Percentiles rank a stretch among this genome's conserved stretches.
These are phyloP conservation scores for Cicer pinnatifidum DNA, from an alignment of 306 rosid genomes.

Conservation along the genomic window DNA sequence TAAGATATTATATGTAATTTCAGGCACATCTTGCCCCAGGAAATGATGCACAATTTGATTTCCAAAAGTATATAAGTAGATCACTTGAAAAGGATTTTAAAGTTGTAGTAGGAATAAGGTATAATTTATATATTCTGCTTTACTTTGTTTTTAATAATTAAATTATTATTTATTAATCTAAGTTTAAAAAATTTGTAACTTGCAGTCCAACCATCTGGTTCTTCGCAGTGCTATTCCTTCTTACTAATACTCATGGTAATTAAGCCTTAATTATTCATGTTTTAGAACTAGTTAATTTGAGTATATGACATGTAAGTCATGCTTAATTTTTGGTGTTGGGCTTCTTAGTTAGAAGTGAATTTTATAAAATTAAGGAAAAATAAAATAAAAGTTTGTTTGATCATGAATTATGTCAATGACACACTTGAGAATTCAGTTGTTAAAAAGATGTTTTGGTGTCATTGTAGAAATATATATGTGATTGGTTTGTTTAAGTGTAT, in stretches of 20 bases:
- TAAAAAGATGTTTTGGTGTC: too few relatives aligned
- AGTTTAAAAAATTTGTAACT: constrained; percentile 12
- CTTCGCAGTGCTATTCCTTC: constrained; percentile 65
- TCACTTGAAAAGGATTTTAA: constrained; percentile 89
- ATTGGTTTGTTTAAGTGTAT: too few relatives aligned
- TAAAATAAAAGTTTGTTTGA: background rate
- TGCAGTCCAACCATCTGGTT: constrained; percentile 89
- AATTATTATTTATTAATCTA: background rate
- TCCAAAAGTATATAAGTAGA: constrained; percentile 70
- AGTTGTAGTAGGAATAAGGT: constrained; percentile 86
- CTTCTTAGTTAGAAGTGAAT: too few relatives aligned
- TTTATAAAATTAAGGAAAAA: background rate
- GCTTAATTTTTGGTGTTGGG: too few relatives aligned
- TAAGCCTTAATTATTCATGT: too few relatives aligned
- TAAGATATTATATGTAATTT: constrained; percentile 36
- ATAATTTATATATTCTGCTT: background rate
- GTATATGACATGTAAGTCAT: background rate
- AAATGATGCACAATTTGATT: constrained; percentile 66
- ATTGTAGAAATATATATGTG: too few relatives aligned
- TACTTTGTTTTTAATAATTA: constrained; percentile 28
- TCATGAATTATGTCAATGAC: too few relatives aligned
- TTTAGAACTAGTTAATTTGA: background rate
- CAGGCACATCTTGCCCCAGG: constrained; percentile 86
- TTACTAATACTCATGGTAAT: constrained; percentile 74
- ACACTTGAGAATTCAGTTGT: too few relatives aligned